Evolutionary conservation across 2,329 filamentous ascomycete species (phyloP), one percentile per base, ranked within the genome.

Genomic region (Phialemonium atrogriseum): DNA sequence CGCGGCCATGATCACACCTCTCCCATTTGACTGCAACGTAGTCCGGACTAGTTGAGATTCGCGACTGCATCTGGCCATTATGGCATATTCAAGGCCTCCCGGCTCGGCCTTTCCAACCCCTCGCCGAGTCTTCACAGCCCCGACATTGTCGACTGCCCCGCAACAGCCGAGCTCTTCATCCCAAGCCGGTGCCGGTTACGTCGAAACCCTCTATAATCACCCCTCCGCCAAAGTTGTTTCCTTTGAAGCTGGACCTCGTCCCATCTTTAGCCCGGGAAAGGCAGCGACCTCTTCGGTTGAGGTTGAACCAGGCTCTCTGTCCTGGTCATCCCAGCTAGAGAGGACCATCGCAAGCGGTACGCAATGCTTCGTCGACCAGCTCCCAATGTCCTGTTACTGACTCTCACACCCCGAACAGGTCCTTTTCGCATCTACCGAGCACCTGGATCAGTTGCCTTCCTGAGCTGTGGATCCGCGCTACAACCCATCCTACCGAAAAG

Each of bases 401-500:
- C 38, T 36, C 33, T 26, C 32, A 25, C 24, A 24, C 10, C 12
- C 27, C 21, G 11, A 25, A 27, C 35, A 74, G 87, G 86, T 3
- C 72, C 78, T 2, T 70, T 95, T 38, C 74, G 80, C 41, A 85
- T 95, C 41, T 94, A 95, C 53, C 80, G 84, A 47, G 82, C 91
- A 20, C 83, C 84, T 7, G 84, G 85, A 13, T 85, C 85, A 8
- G 84, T 91, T 11, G 84, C 85, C 10, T 95, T 94, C 48, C 68
- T 95, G 8, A 89, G 83, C 55, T 94, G 86, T 41, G 84, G 84
- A 37, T 77, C 76, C 34, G 80, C 88, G 11, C 69, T 94, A 12
- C 84, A 91, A 47, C 83, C 88, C 9, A 91, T 95, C 40, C 62
- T 95, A 32, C 85, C 84, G 15, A 85, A 85, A 54, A 93, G 86